Percentiles rank a stretch among this genome's conserved stretches.
These are phyloP conservation scores for Barbarea vulgaris DNA, from an alignment of 345 rosid species.

Conservation along the genomic window DNA sequence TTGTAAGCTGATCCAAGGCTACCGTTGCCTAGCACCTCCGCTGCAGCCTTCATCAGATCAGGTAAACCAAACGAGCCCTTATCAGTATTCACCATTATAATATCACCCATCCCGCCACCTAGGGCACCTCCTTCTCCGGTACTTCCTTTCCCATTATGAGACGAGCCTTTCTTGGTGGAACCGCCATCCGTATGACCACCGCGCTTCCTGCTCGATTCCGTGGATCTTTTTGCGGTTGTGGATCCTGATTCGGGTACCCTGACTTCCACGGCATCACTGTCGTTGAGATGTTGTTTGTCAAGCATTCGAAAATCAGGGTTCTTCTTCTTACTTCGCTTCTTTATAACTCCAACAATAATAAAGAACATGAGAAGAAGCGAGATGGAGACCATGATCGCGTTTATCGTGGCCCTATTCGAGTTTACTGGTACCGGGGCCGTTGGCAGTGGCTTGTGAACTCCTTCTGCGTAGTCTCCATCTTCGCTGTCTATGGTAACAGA, in stretches of 20 bases:
- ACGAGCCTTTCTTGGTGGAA: slow-evolving; percentile 41
- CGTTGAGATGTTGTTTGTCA: slow-evolving; percentile 49
- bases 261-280: slow-evolving; percentile 42
- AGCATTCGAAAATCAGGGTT: slow-evolving; percentile 52
- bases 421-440: not conserved
- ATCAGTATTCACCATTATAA: slow-evolving; percentile 67
- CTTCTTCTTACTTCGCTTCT: slow-evolving; percentile 18
- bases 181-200: slow-evolving; percentile 15
- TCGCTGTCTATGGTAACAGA: not conserved
- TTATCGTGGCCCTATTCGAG: not conserved
- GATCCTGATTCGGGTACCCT: slow-evolving; percentile 35
- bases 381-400: slow-evolving; percentile 4
- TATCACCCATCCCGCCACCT: slow-evolving; percentile 40
- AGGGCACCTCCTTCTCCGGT: not conserved
- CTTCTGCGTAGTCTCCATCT: not conserved
- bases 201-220: slow-evolving; percentile 38
- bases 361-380: slow-evolving; percentile 36
- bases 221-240: slow-evolving; percentile 32
- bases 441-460: not conserved
- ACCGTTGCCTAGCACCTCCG: slow-evolving; percentile 87
- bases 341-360: slow-evolving; percentile 25
- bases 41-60: slow-evolving; percentile 91
- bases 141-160: slow-evolving; percentile 36
- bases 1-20: slow-evolving; percentile 89
- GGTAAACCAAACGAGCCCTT: slow-evolving; percentile 67